Conservation (phyloP, 768 basidiomycete species). For the Mycena vulgaris region DNA sequence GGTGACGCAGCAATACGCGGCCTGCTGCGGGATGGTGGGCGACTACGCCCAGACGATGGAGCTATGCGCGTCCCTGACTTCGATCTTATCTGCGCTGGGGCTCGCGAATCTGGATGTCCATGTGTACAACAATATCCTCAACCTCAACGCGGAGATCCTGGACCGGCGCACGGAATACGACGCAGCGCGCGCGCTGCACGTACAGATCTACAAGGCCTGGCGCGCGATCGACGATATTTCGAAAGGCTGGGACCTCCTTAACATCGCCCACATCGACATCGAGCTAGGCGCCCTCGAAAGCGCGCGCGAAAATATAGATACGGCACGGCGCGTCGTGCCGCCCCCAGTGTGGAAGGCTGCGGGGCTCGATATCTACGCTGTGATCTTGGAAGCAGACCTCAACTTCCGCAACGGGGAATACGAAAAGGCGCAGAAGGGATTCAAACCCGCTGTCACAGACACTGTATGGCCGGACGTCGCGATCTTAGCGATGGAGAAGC, state of each 20-base stretch:
- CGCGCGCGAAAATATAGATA: neutral
- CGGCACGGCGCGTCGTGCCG: neutral
- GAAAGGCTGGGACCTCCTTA: slow-evolving; percentile 20
- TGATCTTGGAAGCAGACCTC: slow-evolving; percentile 2
- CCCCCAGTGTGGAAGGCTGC: neutral
- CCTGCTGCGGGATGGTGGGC: slow-evolving; percentile 21
- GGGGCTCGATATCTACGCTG: neutral
- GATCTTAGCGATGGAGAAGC: slow-evolving; percentile 18
- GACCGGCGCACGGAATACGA: slow-evolving; percentile 27
- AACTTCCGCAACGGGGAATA: neutral
- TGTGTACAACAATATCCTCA: slow-evolving; percentile 21
- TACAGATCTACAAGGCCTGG: slow-evolving; percentile 10
- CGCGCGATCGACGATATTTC: slow-evolving; percentile 20
- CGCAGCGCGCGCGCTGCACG: slow-evolving; percentile 15
- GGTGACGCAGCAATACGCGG: slow-evolving; percentile 24
- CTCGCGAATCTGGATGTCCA: slow-evolving; percentile 16
- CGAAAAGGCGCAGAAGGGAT: neutral
- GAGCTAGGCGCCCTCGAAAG: slow-evolving; percentile 6
- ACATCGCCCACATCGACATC: slow-evolving; percentile 15
- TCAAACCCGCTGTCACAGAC: neutral
- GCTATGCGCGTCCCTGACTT: neutral
- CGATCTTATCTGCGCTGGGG: slow-evolving; percentile 6
- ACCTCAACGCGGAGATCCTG: slow-evolving; percentile 23
- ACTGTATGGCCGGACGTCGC: slow-evolving; percentile 16
- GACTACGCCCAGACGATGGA: neutral